Base-by-base conservation (phyloP, 176 grass and related monocot genomes). In the Themeda triandra region DNA sequence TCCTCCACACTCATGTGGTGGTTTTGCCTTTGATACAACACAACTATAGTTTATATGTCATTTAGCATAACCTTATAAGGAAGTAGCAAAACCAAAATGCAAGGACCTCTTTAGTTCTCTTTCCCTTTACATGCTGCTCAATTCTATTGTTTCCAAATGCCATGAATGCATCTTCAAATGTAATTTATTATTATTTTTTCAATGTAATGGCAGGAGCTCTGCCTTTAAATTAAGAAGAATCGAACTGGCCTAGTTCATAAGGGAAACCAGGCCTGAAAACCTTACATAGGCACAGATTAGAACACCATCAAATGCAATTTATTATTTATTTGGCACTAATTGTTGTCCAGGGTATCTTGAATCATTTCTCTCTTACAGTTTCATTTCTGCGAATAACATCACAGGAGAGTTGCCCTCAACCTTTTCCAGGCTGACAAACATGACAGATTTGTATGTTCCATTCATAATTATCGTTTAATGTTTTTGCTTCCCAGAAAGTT, bases 371-470 rank as follows among this genome's bases (percentile, higher is more conserved):
- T 83, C 74, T 86, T 90, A 73, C 90, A 95, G 90, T 92, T 95
- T 95, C 85, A 92, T 95, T 87, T 92, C 93, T 86, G 90, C 90
- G 65, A 95, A 95, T 92, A 86, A 92, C 66, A 90, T 95, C 90
- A 95, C 79, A 88, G 93, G 93, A 81, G 93, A 95, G 83, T 88
- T 92, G 88, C 88, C 93, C 30, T 84, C 85, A 79, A 95, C 93
- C 74, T 88, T 95, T 86, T 80, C 90, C 79, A 92, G 58, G 70
- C 90, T 95, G 56, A 90, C 86, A 86, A 92, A 92, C 60, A 69
- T 95, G 85, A 92, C 93, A 59, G 90, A 95, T 90, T 90, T 95
- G 93, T 95, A 92, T 82, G 88, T 42, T 11, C 71, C 41, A 63
- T 88, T 77, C 72, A 67, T 72, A 78, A 33, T 87, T 13, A 2